Evolutionary conservation across 768 basidiomycete genomes (phyloP), one percentile per base, ranked within the genome.

Genomic region (Termitomyces sp.): DNA sequence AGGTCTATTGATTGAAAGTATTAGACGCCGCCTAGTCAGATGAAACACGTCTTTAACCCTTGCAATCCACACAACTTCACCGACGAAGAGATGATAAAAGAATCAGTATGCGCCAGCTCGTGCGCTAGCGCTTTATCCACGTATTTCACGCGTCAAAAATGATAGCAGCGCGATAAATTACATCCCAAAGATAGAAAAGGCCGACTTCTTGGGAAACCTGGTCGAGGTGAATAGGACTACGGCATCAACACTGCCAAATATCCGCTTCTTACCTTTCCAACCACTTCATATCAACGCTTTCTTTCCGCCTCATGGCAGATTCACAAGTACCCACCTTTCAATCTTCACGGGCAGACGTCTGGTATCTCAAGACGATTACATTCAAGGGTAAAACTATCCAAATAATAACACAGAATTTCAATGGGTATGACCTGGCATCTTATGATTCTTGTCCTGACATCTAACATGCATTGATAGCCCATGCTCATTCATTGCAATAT

Each of bases 401-500:
- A 66, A 85, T 92, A 57, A 85, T 92, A 52, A 91, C 88, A 0
- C 90, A 92, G 71, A 91, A 91, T 65, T 89, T 83, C 65, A 92
- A 92, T 64, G 90, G 90, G 90, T 90, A 56, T 58, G 85, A 76
- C 36, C 44, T 48, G 24, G 36, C 18, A 41, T 24, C 53, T 55
- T 24, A 32, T 56, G 49, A 50, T 36, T 18, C 28, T 26, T 50
- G 49, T 30, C 47, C 30, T 48, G 38, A 13, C n/a, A 20, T 33
- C 36, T 57, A 44, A 58, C 59, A 43, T 38, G 35, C 22, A 60
- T 30, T 32, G 46, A 18, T 67, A 94, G 93, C 9, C 92, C 93
- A 9, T 95, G 93, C 67, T 93, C 91, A 0, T 90, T 95, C 62
- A 92, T 95, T 64, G 93, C 92, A 28, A 89, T 94, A 58, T 94